A percentile compares a stretch with the other conserved stretches of the same genome.
Conservation (phyloP, 2,329 filamentous ascomycete species). For the Penicillium sp. region DNA sequence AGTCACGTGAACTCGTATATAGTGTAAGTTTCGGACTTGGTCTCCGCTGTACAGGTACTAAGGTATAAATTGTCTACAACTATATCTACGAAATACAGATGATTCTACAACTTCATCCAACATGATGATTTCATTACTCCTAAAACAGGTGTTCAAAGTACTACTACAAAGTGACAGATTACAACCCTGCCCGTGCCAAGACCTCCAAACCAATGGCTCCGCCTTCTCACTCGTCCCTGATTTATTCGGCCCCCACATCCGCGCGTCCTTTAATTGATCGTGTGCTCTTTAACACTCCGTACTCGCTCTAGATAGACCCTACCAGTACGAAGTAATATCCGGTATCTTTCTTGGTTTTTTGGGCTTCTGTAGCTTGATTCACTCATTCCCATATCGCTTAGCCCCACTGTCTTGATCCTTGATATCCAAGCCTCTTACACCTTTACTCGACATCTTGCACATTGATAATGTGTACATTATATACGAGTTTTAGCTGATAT, state of each 20-base stretch:
- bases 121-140: background rate
- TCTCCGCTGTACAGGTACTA: background rate
- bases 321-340: background rate
- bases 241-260: slow-evolving; percentile 20
- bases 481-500: no score
- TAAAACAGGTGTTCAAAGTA: background rate
- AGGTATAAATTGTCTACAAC: background rate
- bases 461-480: background rate
- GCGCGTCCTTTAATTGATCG: slow-evolving; percentile 16
- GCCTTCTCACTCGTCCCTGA: slow-evolving; percentile 12
- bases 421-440: background rate
- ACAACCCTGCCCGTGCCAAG: slow-evolving; percentile 17
- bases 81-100: background rate
- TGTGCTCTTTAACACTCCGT: background rate
- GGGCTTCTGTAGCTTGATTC: background rate
- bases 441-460: background rate
- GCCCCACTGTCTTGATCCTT: background rate
- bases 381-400: background rate
- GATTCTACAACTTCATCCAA: background rate
- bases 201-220: background rate
- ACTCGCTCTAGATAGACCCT: background rate
- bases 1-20: background rate
- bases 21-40: background rate
- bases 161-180: background rate
- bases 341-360: no score